These are phyloP conservation scores for Stephania cephalantha DNA, from an alignment of 164 flowering plant genomes.

Conservation along the genomic window DNA sequence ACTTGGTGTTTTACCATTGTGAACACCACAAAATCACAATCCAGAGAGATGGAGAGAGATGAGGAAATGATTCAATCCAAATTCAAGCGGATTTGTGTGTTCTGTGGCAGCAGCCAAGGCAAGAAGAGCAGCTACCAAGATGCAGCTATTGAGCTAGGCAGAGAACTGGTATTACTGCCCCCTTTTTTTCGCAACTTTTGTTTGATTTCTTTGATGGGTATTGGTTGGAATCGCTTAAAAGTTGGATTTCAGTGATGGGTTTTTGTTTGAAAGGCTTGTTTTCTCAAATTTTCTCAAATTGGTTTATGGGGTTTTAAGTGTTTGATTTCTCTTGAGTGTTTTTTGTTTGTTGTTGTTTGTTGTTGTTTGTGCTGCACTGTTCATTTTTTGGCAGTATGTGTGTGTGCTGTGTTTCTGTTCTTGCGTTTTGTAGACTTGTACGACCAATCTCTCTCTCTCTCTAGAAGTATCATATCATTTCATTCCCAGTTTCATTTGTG, in stretches of 20 bases:
- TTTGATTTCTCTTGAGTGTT: too few relatives aligned
- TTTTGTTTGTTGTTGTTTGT: neutral
- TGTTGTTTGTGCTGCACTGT: neutral
- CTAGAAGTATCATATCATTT: neutral
- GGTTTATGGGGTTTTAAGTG: neutral
- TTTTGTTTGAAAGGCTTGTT: conserved; percentile 1
- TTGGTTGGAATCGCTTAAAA: neutral
- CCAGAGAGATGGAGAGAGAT: conserved; percentile 42
- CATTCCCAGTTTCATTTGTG: neutral
- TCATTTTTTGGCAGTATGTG: neutral
- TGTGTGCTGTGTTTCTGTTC: neutral
- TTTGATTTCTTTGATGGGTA: neutral
- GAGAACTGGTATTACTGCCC: conserved; percentile 56
- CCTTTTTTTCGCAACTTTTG: too few relatives aligned
- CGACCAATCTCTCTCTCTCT: neutral
- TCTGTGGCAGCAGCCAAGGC: conserved; percentile 97
- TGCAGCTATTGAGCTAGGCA: conserved; percentile 91
- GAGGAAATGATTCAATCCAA: conserved; percentile 48
- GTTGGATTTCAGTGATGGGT: conserved; percentile 3
- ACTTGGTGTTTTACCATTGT: neutral
- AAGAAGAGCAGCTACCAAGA: conserved; percentile 89
- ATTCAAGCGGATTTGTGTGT: conserved; percentile 92
- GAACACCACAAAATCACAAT: neutral
- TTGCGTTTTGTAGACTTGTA: conserved; percentile 3
- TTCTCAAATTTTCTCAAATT: neutral